These are phyloP conservation scores for Pseudogymnoascus sp. DNA, from an alignment of 2,329 filamentous ascomycete species.

Conservation along the genomic window DNA sequence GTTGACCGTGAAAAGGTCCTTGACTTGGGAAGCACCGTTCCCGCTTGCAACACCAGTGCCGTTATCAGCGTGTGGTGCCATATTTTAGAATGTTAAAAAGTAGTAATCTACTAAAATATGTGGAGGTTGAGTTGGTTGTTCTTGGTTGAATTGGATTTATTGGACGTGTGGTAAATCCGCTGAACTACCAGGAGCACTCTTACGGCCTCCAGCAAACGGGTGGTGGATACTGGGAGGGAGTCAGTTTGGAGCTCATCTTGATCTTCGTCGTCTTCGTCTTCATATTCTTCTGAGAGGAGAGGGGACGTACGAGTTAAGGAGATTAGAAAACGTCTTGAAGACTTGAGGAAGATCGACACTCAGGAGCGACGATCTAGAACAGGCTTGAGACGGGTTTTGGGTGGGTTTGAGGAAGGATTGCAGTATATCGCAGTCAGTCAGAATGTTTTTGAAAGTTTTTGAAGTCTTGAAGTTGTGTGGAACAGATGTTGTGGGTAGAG, in stretches of 20 bases:
- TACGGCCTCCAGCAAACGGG: constrained; percentile 93
- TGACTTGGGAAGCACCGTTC: constrained; percentile 47
- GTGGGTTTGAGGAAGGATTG: constrained; percentile 9
- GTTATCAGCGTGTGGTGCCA: constrained; percentile 85
- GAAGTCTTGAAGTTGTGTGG: not conserved
- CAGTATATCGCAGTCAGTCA: not conserved
- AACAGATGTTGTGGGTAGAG: not conserved
- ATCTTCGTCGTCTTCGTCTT: constrained; percentile 7
- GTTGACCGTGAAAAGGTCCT: constrained; percentile 72
- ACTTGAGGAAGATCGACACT: constrained; percentile 35
- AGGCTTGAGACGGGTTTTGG: not conserved
- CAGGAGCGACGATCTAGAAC: constrained; percentile 23
- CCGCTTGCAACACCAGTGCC: constrained; percentile 49
- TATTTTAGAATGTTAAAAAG: constrained; percentile 35
- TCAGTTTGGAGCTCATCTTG: constrained; percentile 13
- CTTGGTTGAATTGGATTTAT: constrained; percentile 36
- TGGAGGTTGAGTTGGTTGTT: constrained; percentile 22
- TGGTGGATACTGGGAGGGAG: constrained; percentile 64
- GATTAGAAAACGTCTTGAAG: constrained; percentile 98
- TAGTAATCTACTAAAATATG: constrained; percentile 5
- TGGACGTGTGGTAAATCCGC: constrained; percentile 55
- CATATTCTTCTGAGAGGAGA: constrained; percentile 10
- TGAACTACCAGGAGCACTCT: constrained; percentile 78
- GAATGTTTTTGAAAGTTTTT: not conserved
- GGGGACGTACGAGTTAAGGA: constrained; percentile 78